Evolutionary conservation across 257 asterid species (phyloP).

Genomic region (Nicotiana noctiflora): DNA sequence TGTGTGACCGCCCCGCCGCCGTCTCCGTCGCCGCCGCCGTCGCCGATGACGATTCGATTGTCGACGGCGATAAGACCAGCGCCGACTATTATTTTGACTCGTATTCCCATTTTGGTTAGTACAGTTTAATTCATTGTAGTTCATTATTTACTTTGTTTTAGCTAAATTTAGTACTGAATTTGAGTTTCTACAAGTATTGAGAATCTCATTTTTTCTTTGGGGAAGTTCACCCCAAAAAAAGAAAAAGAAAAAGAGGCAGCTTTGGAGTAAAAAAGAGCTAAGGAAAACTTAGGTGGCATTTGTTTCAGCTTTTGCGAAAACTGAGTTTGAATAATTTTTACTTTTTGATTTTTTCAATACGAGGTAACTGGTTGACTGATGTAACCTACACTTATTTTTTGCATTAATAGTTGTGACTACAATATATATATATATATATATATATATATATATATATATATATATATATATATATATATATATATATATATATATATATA

Average conservation of each 20-base stretch:
- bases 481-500: too few relatives aligned
- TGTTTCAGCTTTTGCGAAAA: not conserved
- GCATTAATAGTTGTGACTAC: too few relatives aligned
- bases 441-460: too few relatives aligned
- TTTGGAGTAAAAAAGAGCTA: too few relatives aligned
- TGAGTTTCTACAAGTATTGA: not conserved
- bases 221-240: too few relatives aligned
- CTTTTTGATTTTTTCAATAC: not conserved
- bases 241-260: too few relatives aligned
- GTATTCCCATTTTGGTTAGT: conserved; percentile 84
- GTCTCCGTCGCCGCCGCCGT: not conserved
- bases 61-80: conserved; percentile 70
- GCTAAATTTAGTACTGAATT: not conserved
- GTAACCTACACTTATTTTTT: too few relatives aligned
- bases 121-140: not conserved
- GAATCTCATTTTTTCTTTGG: not conserved
- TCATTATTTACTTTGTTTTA: not conserved
- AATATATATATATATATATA: too few relatives aligned
- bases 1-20: conserved; percentile 42
- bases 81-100: conserved; percentile 97
- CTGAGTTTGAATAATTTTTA: not conserved
- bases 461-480: too few relatives aligned
- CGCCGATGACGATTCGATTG: conserved; percentile 18
- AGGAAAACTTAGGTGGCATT: not conserved
- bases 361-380: not conserved